Evolutionary conservation across 441 rosid genomes (phyloP), one percentile per base, ranked within the genome.

Genomic region (Erysimum cheiri): DNA sequence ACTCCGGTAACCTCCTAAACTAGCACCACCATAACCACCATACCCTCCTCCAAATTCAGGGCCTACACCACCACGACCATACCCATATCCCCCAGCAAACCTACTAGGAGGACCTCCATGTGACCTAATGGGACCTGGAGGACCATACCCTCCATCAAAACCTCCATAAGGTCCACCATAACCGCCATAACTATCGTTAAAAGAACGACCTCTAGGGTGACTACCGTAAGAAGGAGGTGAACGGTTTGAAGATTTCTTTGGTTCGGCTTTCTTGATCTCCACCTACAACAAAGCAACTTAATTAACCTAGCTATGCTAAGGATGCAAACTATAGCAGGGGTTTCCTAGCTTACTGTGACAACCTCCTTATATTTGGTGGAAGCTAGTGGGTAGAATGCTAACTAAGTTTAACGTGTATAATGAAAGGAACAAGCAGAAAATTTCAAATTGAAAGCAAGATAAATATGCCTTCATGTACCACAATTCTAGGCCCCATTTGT

Each of bases 221-320:
- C 92, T 91, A 87, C 92, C 88, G 63, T 82, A 85, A 77, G 92
- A 78, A 84, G 86, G 86, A 80, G 91, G 87, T 79, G 96, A 91
- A 77, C 92, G 96, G 88, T 86, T 90, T 54, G 91, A 87, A 80
- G 90, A 73, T 91, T 94, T 92, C 97, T 90, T 90, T 86, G 97
- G 97, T 92, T 94, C 98, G 50, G 98, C 98, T 87, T 94, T 94
- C 94, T 92, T 94, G 93, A 94, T 86, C 88, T 92, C 97, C 91
- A 92, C 98, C 97, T 94, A 94, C 98, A 94, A 92, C 84, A 90
- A 87, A 94, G 92, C 85, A 94, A 83, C 87, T 92, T 80, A 85
- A 86, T 94, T 83, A 94, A 92, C 97, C 97, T 88, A 91, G 75
- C 79, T 82, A 74, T 70, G 85, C 81, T 80, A 17, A 29, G 78